Evolutionary conservation across 1,284 basidiomycete genomes (phyloP).

Genomic region (Cryptococcus sp.): DNA sequence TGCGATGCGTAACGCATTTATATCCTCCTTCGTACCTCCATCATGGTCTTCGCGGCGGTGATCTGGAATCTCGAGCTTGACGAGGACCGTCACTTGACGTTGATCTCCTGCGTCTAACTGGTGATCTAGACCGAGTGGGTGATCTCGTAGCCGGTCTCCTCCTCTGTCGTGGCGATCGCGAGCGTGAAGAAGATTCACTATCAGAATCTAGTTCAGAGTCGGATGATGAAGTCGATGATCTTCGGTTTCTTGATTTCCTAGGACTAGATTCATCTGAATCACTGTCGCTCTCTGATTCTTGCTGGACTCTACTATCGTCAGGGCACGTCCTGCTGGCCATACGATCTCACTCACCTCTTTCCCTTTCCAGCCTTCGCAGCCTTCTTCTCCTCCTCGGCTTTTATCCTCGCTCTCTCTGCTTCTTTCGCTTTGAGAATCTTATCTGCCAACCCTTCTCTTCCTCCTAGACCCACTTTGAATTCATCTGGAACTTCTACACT

Average conservation of each 20-base stretch:
- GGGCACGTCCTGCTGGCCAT: neutral
- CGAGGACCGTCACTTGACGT: too few relatives aligned
- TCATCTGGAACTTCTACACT: constrained; percentile 46
- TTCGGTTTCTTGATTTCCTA: constrained; percentile 1
- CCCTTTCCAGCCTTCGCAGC: constrained; percentile 15
- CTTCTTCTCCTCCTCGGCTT: constrained; percentile 13
- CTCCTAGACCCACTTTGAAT: constrained; percentile 30
- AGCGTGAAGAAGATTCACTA: constrained; percentile 9
- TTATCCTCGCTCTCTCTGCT: constrained; percentile 28
- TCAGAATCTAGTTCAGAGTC: constrained; percentile 27
- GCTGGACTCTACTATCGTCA: neutral
- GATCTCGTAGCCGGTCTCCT: neutral
- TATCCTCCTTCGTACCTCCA: too few relatives aligned
- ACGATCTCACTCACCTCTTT: constrained; percentile 7
- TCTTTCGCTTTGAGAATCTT: constrained; percentile 44
- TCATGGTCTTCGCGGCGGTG: too few relatives aligned
- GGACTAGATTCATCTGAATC: constrained; percentile 5
- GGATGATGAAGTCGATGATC: constrained; percentile 7
- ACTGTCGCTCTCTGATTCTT: constrained; percentile 3
- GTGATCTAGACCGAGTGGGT: neutral
- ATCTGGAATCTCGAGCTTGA: too few relatives aligned
- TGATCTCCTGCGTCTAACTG: neutral
- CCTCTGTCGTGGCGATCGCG: neutral
- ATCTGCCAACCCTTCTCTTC: constrained; percentile 40
- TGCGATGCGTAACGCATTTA: too few relatives aligned